phyloP scores from a whole-genome alignment of 1,139 yeast genomes.

The Pichia sp. region DNA sequence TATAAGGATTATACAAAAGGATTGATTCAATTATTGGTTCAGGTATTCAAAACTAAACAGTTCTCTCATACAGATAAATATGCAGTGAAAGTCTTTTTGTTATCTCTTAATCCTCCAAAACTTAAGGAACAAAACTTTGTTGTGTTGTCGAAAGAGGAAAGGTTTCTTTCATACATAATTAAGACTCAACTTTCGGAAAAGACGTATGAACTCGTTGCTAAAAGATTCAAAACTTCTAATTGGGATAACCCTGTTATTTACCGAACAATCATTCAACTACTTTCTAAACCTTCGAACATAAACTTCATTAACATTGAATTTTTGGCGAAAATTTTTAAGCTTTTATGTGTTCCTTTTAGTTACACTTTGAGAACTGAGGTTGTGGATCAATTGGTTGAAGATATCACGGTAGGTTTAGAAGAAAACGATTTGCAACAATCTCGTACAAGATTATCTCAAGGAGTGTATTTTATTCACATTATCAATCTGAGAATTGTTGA shows the following conservation, averaged over 20 bases:
- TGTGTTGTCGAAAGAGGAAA: constrained; percentile 39
- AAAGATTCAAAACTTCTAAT: constrained; percentile 43
- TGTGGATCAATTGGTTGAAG: constrained; percentile 65
- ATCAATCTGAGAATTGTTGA: constrained; percentile 47
- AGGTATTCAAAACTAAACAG: constrained; percentile 46
- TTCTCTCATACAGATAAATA: constrained; percentile 54
- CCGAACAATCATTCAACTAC: constrained; percentile 45
- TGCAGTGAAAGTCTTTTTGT: constrained; percentile 57
- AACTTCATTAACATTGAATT: constrained; percentile 45
- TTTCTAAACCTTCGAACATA: constrained; percentile 59
- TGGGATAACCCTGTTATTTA: constrained; percentile 43
- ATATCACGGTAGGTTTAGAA: constrained; percentile 63
- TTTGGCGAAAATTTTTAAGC: constrained; percentile 47
- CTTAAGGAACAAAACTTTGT: constrained; percentile 25
- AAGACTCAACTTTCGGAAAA: constrained; percentile 45
- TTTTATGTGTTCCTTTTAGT: constrained; percentile 32
- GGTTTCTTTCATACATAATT: constrained; percentile 48
- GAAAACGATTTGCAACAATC: constrained; percentile 55
- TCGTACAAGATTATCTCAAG: constrained; percentile 59
- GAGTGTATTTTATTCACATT: constrained; percentile 57
- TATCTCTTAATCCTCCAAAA: constrained; percentile 59
- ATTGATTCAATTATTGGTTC: constrained; percentile 55
- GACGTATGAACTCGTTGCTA: constrained; percentile 36
- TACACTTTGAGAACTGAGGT: constrained; percentile 38
- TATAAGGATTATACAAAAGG: constrained; percentile 57